phyloP scores from a whole-genome alignment of 2,329 filamentous ascomycete genomes.

The Colletotrichum salicis region DNA sequence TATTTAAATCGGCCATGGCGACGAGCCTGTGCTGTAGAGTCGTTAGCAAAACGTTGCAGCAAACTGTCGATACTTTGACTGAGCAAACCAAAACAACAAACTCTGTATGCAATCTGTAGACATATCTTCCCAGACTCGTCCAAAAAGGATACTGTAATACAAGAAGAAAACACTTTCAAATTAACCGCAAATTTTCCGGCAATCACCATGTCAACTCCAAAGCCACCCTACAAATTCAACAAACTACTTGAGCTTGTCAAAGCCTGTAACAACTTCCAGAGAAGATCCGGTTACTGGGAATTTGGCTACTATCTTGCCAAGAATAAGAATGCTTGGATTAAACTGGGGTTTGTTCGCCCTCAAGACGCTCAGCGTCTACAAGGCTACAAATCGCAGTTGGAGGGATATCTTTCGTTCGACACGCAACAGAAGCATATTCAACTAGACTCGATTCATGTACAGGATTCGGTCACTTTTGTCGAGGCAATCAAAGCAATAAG shows the following conservation, averaged over 20 bases:
- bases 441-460: too few species aligned
- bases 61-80: not conserved
- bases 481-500: too few species aligned
- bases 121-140: rapidly evolving
- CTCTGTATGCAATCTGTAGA: not conserved
- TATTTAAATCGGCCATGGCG: not conserved
- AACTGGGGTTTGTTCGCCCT: too few species aligned
- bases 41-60: not conserved
- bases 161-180: not conserved
- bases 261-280: not conserved
- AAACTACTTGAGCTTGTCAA: not conserved
- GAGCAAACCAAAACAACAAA: not conserved
- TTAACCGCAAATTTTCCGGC: rapidly evolving
- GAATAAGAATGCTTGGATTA: too few species aligned
- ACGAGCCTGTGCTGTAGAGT: not conserved
- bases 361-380: too few species aligned
- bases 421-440: too few species aligned
- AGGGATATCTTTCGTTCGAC: too few species aligned
- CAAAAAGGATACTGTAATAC: not conserved
- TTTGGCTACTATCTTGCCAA: not conserved
- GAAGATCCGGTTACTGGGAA: not conserved
- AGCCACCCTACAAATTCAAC: not conserved
- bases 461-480: too few species aligned
- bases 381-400: too few species aligned
- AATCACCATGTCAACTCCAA: not conserved